Base-by-base conservation (phyloP, 179 eudicot species). In the Beta corolliflora region DNA sequence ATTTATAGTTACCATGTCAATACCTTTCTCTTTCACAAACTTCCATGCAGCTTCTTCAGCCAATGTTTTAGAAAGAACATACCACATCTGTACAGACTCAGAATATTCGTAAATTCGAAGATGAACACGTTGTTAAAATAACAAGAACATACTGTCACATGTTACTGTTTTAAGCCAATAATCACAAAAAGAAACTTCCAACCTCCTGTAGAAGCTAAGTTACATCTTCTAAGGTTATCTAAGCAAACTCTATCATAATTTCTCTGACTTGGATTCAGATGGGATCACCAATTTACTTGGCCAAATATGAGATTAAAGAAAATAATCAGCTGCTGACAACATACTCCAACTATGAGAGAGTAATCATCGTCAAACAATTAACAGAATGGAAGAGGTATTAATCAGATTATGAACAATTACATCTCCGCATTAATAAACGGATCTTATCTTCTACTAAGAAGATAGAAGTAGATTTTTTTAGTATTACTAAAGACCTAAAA, bases 1-100 rank as follows among this genome's bases (percentile, higher is more conserved):
- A 79, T 89, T 88, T 70, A 91, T 89, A 0, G 91, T 80, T 61
- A 91, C 93, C 91, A 91, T 85, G 73, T 89, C 90, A 68, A 91
- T 85, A 64, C 88, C 88, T 86, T 88, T 91, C 75, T 91, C 90
- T 64, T 88, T 89, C 21, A 82, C 91, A 82, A 89, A 88, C 59
- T 88, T 88, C 93, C 93, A 91, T 23, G 91, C 93, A 75, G 91
- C 89, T 29, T 91, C 93, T 81, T 91, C 91, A 5, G 93, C 91
- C 85, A 90, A 80, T 50, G 91, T 90, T 82, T 88, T 90, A 5
- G 93, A 90, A n/a, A 90, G 89, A 18, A 86, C 73, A 81, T 90
- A 90, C 93, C 93, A 90, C 84, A 75, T 23, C 87, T 87, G 72
- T 11, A 81, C 11, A 46, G 48, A 29, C n/a, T 25, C 52, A 50